Percentiles rank a stretch among this genome's conserved stretches.
phyloP scores from a whole-genome alignment of 2,329 filamentous ascomycete species.

The Periconia digitata region DNA sequence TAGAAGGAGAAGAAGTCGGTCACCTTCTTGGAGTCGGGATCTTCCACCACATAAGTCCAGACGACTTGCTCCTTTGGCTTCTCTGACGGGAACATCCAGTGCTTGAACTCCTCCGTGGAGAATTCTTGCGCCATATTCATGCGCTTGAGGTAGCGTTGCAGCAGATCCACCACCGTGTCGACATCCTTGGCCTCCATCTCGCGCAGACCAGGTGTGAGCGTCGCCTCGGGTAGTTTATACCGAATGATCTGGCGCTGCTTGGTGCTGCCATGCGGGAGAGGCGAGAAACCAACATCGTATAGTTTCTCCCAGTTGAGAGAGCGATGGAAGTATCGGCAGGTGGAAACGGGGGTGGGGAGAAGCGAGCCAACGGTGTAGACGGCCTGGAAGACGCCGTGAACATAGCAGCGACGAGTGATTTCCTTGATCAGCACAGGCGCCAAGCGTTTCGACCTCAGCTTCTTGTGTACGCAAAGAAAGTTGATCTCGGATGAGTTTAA shows the following conservation, averaged over 20 bases:
- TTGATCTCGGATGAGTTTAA: constrained; percentile 91
- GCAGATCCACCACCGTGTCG: constrained; percentile 70
- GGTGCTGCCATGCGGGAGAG: constrained; percentile 79
- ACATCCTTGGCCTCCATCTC: constrained; percentile 79
- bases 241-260: constrained; percentile 82
- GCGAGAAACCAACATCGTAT: constrained; percentile 91
- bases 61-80: constrained; percentile 69
- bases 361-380: constrained; percentile 94
- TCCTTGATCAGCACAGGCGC: constrained; percentile 96
- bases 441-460: constrained; percentile 88
- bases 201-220: constrained; percentile 73
- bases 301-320: constrained; percentile 95
- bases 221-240: constrained; percentile 77
- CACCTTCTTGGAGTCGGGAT: constrained; percentile 71
- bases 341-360: constrained; percentile 87
- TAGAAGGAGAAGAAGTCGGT: constrained; percentile 99
- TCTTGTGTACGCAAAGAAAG: constrained; percentile 98
- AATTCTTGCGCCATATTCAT: constrained; percentile 87
- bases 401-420: constrained; percentile 88
- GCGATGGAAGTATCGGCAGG: constrained; percentile 93
- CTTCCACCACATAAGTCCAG: constrained; percentile 88
- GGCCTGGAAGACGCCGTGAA: constrained; percentile 85
- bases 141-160: constrained; percentile 74
- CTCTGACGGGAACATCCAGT: constrained; percentile 78
- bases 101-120: constrained; percentile 75